Evolutionary conservation across 768 basidiomycete species (phyloP).

Genomic region (Tylopilus vinaceipallidus): DNA sequence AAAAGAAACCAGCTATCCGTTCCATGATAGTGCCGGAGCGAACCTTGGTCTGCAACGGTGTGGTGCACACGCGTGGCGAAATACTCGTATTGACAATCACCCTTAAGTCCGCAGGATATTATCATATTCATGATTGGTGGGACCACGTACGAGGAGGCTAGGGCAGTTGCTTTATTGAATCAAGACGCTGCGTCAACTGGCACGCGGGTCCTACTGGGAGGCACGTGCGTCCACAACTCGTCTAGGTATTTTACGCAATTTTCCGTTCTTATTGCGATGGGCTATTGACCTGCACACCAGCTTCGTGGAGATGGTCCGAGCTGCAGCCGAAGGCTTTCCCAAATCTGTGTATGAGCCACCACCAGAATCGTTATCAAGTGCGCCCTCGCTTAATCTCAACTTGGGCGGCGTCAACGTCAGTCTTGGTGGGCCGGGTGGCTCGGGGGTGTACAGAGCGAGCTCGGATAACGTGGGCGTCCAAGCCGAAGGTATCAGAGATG

Average conservation of each 20-base stretch:
- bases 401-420: conserved; percentile 91
- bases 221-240: conserved; percentile 95
- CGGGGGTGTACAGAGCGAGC: conserved; percentile 82
- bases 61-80: conserved; percentile 2
- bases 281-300: conserved; percentile 37
- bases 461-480: conserved; percentile 72
- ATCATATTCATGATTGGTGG: conserved; percentile 98
- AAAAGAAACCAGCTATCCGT: conserved; percentile 88
- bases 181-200: conserved; percentile 69
- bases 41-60: conserved; percentile 74
- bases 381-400: conserved; percentile 85
- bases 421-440: conserved; percentile 82
- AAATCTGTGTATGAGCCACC: conserved; percentile 71
- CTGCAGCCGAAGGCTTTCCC: conserved; percentile 63
- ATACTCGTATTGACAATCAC: conserved; percentile 1
- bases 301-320: conserved; percentile 85
- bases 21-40: conserved; percentile 68
- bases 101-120: conserved; percentile 83
- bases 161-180: conserved; percentile 81
- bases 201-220: conserved; percentile 82
- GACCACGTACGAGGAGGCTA: conserved; percentile 93
- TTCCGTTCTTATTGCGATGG: background rate
- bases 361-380: conserved; percentile 67
- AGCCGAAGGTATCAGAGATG: conserved; percentile 87
- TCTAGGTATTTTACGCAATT: conserved; percentile 56